Base-by-base conservation (phyloP, 1,139 yeast genomes). In the Yamadazyma friedrichii region DNA sequence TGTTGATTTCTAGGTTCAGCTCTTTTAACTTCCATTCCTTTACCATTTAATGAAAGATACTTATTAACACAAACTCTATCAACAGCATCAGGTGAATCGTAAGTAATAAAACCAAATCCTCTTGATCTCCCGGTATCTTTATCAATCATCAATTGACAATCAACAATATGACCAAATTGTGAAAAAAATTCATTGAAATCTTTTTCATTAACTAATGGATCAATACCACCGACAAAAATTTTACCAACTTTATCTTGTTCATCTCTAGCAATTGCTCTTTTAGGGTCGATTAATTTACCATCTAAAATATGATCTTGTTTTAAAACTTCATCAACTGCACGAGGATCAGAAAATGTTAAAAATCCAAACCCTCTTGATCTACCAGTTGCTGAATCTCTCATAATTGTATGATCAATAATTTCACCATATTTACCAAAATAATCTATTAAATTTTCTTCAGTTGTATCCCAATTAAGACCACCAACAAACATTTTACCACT, bases 211-310 rank as follows among this genome's bases (percentile, higher is more conserved):
- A 91, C 97, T 64, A 89, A 94, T 29, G 96, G 89, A 44, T 96
- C 95, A 50, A 93, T 88, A 51, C 99, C 99, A 51, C 99, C 99
- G 36, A 93, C 98, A 60, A 93, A 93, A 52, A 93, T 93, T 68
- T 93, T 93, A 55, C 98, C 97, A 10, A 96, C 91, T 61, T 88
- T 88, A 61, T 91, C 98, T 65, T 93, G 98, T 62, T 93, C 98
- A 60, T 93, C 98, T 62, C 93, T 85, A 33, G 98, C 98, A 56
- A 93, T 93, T 16, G 99, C 98, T 56, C 98, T 79, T 64, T 93
- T 93, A 33, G 99, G 98, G 59, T 93, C 99, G 60, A 93, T 94
- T 48, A 94, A 86, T 62, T 94, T 94, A 48, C 98, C 98, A 58
- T 93, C 99, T 46, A 93, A 71, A 39, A 88, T 80, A 62, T 93